phyloP scores from a whole-genome alignment of 2,329 filamentous ascomycete genomes.

The Coleophoma crateriformis region DNA sequence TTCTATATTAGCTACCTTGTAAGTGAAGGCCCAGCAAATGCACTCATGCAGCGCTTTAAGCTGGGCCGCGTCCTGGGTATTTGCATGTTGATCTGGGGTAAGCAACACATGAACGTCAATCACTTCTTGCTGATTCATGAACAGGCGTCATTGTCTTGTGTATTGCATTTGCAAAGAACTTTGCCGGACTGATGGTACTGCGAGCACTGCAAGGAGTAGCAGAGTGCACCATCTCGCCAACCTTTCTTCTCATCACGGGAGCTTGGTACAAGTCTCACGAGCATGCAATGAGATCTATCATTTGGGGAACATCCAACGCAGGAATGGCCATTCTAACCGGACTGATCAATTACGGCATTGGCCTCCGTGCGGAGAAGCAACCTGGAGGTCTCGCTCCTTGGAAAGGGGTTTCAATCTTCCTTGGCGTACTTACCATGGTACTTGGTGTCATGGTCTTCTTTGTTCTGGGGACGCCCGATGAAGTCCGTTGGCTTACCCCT shows the following conservation, averaged over 20 bases:
- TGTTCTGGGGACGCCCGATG: background rate
- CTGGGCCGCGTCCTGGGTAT: background rate
- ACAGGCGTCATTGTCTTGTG: background rate
- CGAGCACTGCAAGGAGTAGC: constrained; percentile 23
- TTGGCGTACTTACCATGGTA: background rate
- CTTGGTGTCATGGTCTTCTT: background rate
- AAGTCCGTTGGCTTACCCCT: background rate
- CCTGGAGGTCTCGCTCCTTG: background rate
- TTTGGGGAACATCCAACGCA: constrained; percentile 28
- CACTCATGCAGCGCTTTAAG: background rate
- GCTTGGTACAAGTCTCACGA: constrained; percentile 28
- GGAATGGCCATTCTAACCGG: constrained; percentile 27
- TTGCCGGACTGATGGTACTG: constrained; percentile 23
- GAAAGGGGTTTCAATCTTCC: background rate
- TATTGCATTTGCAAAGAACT: constrained; percentile 20
- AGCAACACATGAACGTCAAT: background rate
- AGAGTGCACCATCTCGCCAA: constrained; percentile 25
- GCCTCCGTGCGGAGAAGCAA: background rate
- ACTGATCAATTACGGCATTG: constrained; percentile 23
- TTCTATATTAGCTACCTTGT: background rate
- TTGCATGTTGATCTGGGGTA: background rate
- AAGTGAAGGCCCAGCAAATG: background rate
- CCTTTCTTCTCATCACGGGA: constrained; percentile 27
- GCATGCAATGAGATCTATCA: constrained; percentile 24
- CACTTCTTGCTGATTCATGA: no score